Base-by-base conservation (phyloP, 306 rosid species). In the Luffa acutangula region DNA sequence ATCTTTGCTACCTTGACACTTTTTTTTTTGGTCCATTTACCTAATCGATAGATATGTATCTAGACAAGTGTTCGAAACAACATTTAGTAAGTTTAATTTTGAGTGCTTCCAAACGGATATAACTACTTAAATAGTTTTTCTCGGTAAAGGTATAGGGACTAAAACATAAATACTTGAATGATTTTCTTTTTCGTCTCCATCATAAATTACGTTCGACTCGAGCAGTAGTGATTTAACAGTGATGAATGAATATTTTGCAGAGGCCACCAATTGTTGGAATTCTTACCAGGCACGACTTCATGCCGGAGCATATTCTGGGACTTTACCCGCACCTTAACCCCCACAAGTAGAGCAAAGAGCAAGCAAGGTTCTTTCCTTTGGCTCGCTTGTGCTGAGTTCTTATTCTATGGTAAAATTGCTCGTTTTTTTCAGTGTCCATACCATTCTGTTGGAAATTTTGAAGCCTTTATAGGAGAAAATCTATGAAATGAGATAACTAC, bases 211-310 rank as follows among this genome's bases (percentile, higher is more conserved):
- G 62, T 54, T 17, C 14, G 6, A 52, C 14, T 52, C 5, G 4
- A 12, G 53, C 15, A 52, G 58, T 15, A 5, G 20, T 52, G 58
- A 52, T 3, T 18, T n/a, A 41, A 67, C 75, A 37, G 6, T 43
- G 7, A 48, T 72, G 21, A 25, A 25, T 25, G 20, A 15, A 25
- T 18, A 17, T 69, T 33, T 33, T 83, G 87, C 95, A 92, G 97
- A 91, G 97, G 80, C 92, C 96, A 82, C 98, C 97, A 1, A 84
- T 88, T 63, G 96, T 84, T 70, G 96, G 98, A 78, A 93, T 93
- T 79, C 88, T 93, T 58, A 93, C 97, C 0, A 89, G 98, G 78
- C 98, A 93, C 18, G 96, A 93, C 87, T 90, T 93, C 77, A 90
- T 93, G 98, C 93, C 89, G 1, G 98, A 93, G 78, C 97, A 91